These are phyloP conservation scores for Bothriochloa decipiens DNA, from an alignment of 176 grass and related monocot genomes.

Conservation along the genomic window DNA sequence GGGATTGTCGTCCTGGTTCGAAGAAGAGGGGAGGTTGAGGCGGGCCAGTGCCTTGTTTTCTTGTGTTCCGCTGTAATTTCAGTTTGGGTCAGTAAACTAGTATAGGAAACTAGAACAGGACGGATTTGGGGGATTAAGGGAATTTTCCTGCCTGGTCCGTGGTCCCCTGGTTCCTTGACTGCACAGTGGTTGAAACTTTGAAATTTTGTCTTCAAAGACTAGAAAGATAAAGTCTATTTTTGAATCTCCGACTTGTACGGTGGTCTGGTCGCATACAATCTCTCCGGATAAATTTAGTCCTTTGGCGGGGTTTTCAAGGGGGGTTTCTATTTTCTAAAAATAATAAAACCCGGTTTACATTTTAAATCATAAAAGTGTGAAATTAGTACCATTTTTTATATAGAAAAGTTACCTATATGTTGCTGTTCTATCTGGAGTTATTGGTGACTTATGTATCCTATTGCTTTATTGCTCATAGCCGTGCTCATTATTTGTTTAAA, in stretches of 20 bases:
- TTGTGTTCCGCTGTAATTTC: background rate
- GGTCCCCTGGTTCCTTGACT: conserved; percentile 24
- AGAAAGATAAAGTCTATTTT: background rate
- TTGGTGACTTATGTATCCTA: background rate
- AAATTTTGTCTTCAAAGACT: background rate
- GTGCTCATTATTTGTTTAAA: background rate
- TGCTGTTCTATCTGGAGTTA: background rate
- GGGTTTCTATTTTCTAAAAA: background rate
- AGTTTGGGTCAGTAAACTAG: background rate
- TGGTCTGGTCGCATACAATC: background rate
- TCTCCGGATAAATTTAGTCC: background rate
- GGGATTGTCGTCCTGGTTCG: background rate
- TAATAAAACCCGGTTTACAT: background rate
- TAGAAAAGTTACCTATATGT: background rate
- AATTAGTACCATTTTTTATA: background rate
- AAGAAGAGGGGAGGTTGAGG: background rate
- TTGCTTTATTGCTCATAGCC: background rate
- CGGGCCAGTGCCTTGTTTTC: too few relatives aligned
- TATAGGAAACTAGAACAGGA: background rate
- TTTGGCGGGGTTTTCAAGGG: background rate
- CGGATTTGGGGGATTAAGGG: background rate
- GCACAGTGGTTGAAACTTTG: background rate
- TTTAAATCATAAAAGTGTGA: background rate
- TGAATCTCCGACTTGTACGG: background rate
- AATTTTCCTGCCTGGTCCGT: conserved; percentile 13